Evolutionary conservation across 1,284 basidiomycete species (phyloP), one percentile per base, ranked within the genome.

Genomic region (Cryptococcus sp.): DNA sequence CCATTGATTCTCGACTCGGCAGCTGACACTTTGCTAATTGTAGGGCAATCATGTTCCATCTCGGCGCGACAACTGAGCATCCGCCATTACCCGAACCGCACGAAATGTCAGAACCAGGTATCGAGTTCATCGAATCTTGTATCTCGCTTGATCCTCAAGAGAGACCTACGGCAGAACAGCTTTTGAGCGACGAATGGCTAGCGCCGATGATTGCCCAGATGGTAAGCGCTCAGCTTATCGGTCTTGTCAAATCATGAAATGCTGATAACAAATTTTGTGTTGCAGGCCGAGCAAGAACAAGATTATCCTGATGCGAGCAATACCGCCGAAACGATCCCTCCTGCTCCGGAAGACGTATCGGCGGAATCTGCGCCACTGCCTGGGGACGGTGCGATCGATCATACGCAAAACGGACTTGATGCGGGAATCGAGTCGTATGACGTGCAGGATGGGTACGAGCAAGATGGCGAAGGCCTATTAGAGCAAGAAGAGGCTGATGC

Each of bases 11-110:
- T 43, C 19, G 15, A 2, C 15, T 26, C n/a, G n/a, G n/a, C n/a
- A n/a, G 19, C 37, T 46, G 16, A 61, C 52, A 39, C 52, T 63
- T 57, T 34, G 22, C 20, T 50, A 56, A 50, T 29, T 53, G 5
- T 55, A 91, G 91, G 92, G 93, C 93, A 5, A 95, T 97, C 80
- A 97, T 97, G 94, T 98, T 97, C 83, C 94, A 97, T 75, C 97
- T 97, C 51, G 94, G 95, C 52, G 93, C 98, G 57, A 92, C 95
- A 1, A 95, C 93, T 7, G 91, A 99, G 72, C 93, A 96, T 72
- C 96, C 96, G 8, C 94, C 93, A 3, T 80, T 99, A 15, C 96
- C 96, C 1, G 93, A 97, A 61, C 85, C 90, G 3, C 86, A 86
- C 51, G 92, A 99, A 78, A 85, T 99, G 41, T 90, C 91, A 68